Evolutionary conservation across 1,284 basidiomycete genomes (phyloP).

Genomic region (Pseudozyma pruni): DNA sequence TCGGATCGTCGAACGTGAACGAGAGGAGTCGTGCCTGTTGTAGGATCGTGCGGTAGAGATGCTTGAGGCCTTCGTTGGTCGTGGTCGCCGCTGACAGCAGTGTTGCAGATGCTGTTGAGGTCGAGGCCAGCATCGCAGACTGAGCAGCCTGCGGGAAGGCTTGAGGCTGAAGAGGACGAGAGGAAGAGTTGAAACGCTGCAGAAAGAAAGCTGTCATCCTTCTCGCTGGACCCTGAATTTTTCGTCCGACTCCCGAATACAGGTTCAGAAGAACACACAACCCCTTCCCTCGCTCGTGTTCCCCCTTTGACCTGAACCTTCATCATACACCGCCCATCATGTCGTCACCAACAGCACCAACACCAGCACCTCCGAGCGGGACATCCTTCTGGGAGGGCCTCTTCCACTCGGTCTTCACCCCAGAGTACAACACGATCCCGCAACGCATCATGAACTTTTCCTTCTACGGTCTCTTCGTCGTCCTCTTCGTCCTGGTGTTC

Average conservation of each 20-base stretch:
- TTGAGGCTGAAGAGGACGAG: neutral
- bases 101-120: conserved; percentile 7
- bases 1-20: conserved; percentile 19
- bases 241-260: conserved; percentile 21
- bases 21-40: conserved; percentile 38
- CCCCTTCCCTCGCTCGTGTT: neutral
- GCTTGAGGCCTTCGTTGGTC: conserved; percentile 20
- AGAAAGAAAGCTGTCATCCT: neutral
- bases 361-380: neutral
- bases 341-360: conserved; percentile 6
- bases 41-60: conserved; percentile 37
- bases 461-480: conserved; percentile 68
- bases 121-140: conserved; percentile 10
- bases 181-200: neutral
- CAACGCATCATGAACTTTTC: conserved; percentile 66
- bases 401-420: conserved; percentile 59
- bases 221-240: conserved; percentile 20
- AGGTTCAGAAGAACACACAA: conserved; percentile 11
- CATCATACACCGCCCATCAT: too few relatives aligned
- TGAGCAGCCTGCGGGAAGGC: too few relatives aligned
- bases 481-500: conserved; percentile 61
- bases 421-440: conserved; percentile 59
- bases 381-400: conserved; percentile 36
- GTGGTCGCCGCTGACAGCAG: conserved; percentile 5
- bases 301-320: too few relatives aligned